These are phyloP conservation scores for Mitragyna speciosa DNA, from an alignment of 257 asterid genomes.

Conservation along the genomic window DNA sequence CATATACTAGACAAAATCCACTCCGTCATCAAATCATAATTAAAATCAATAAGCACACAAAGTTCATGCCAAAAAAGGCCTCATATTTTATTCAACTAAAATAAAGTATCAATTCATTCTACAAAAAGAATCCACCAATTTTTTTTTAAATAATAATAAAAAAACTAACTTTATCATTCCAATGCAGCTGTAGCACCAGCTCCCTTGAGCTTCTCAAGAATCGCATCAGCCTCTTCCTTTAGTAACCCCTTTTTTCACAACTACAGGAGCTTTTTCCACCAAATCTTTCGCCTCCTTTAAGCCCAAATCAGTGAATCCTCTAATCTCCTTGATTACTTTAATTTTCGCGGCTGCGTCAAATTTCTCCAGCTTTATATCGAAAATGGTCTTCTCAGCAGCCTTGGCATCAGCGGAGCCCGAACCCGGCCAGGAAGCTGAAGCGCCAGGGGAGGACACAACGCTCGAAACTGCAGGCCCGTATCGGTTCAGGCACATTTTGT, in stretches of 20 bases:
- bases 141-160: not conserved
- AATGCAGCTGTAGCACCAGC: constrained; percentile 73
- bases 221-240: constrained; percentile 82
- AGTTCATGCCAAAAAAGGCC: not conserved
- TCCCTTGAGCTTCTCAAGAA: constrained; percentile 69
- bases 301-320: constrained; percentile 75
- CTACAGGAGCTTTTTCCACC: constrained; percentile 76
- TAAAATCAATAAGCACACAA: not conserved
- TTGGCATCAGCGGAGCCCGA: constrained; percentile 48
- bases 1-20: too few relatives aligned
- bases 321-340: constrained; percentile 84
- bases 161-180: constrained; percentile 40
- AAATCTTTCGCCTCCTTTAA: constrained; percentile 85
- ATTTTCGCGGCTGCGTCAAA: constrained; percentile 71
- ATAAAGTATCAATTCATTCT: not conserved
- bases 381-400: constrained; percentile 57
- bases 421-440: constrained; percentile 40
- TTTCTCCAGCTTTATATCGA: constrained; percentile 69
- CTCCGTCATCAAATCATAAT: not conserved
- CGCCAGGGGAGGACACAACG: constrained; percentile 21
- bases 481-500: constrained; percentile 68
- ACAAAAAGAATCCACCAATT: not conserved
- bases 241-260: constrained; percentile 72
- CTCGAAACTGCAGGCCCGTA: constrained; percentile 56
- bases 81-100: not conserved